Evolutionary conservation across 2,329 filamentous ascomycete genomes (phyloP).

Genomic region (Diaporthe vaccinii): DNA sequence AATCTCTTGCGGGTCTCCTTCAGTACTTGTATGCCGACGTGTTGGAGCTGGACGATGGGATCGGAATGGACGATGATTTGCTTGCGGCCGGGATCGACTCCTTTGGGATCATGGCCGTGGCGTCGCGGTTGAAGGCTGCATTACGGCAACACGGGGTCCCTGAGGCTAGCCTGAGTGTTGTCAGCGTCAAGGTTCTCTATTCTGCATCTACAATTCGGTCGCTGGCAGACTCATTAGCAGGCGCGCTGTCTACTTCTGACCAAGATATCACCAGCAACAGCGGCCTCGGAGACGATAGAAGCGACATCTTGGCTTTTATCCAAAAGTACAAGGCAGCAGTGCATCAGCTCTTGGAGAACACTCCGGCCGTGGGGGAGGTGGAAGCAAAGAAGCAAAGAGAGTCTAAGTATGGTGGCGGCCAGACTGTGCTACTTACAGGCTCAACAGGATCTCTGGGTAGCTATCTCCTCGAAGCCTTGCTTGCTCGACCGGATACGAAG

Average conservation of each 20-base stretch:
- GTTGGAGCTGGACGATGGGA: not conserved
- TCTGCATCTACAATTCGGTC: constrained; percentile 10
- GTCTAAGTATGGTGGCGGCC: not conserved
- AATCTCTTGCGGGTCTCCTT: not conserved
- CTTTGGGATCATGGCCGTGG: not conserved
- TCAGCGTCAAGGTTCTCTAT: not conserved
- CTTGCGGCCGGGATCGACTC: constrained; percentile 14
- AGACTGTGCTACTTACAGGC: constrained; percentile 56
- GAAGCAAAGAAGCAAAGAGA: not conserved
- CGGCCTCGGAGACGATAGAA: not conserved
- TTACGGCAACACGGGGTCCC: constrained; percentile 2
- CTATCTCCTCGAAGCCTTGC: constrained; percentile 59
- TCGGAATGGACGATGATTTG: not conserved
- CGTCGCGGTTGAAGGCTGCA: not conserved
- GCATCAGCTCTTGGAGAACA: not conserved
- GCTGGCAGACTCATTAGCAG: not conserved
- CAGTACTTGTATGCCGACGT: constrained; percentile 15
- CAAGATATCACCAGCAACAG: not conserved
- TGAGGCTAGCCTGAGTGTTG: not conserved
- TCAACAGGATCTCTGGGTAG: constrained; percentile 64
- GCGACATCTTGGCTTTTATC: constrained; percentile 37
- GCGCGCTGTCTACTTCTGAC: not conserved
- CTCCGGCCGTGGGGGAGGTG: not conserved
- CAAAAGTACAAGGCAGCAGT: constrained; percentile 26
- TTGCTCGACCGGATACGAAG: constrained; percentile 50